Base-by-base conservation (phyloP, 2,329 filamentous ascomycete species). In the Aspergillus japonicus region DNA sequence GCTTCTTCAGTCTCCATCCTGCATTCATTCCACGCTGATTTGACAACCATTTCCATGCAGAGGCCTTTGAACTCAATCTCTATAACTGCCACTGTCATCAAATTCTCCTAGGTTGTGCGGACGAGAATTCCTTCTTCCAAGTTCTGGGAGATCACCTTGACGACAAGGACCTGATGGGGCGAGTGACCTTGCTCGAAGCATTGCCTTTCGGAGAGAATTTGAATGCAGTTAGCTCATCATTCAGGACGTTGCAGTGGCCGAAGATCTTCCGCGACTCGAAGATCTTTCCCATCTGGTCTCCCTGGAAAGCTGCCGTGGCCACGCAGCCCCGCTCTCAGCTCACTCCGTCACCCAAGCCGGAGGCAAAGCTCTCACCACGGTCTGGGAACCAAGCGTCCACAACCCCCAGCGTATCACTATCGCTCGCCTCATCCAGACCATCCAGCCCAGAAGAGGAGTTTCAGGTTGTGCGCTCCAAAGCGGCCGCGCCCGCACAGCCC, bases 41-140 rank as follows among this genome's bases (percentile, higher is more conserved):
- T 23, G 50, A 52, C 57, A 50, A 57, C 23, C n/a, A 24, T 49
- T 19, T 31, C 55, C 39, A 44, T 56, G 24, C 63, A 85, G 84
- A 84, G 64, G 75, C 76, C 26, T 82, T 87, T 71, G 82, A 83
- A 65, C 70, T 84, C 51, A 80, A 82, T 70, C 73, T 85, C 54
- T 77, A 82, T 71, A 82, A 87, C 65, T 82, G 80, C 62, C 84
- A 86, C 65, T 88, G 85, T 68, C 84, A 83, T 56, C 84, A 86
- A 58, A 81, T 88, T 55, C 75, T 87, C 52, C 77, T 88, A 39
- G 86, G 85, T 8, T 86, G 84, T 70, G 83, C 82, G 14, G 81
- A 84, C 60, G 82, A 85, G 71, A 81, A 80, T 57, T 78, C 81
- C 23, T 87, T 85, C 69, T 80, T 80, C 24, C 76, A 77, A 11